phyloP scores from a whole-genome alignment of 495 filamentous ascomycete genomes.

The Penicillium chermesinum region DNA sequence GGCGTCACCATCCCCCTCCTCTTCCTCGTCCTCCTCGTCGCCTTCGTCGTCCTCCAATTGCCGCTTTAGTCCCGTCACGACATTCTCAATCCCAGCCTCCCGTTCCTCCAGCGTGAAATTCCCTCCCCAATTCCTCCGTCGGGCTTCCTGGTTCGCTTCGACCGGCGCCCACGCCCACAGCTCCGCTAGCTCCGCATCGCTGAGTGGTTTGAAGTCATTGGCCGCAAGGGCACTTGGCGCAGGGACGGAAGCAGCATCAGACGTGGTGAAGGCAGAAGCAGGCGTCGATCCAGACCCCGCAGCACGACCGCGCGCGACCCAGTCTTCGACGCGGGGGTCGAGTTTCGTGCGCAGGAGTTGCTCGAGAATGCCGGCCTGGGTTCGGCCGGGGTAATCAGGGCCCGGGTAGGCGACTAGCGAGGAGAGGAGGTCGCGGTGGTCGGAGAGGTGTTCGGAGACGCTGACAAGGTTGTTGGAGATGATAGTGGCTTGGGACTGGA shows the following conservation, averaged over 20 bases:
- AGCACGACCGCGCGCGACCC: constrained; percentile 58
- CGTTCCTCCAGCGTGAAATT: constrained; percentile 67
- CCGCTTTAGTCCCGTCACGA: constrained; percentile 62
- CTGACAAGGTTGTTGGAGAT: constrained; percentile 58
- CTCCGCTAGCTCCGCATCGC: constrained; percentile 35
- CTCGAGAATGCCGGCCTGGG: constrained; percentile 57
- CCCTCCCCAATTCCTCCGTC: constrained; percentile 50
- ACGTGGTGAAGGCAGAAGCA: not conserved
- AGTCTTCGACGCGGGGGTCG: constrained; percentile 67
- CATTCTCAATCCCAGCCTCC: constrained; percentile 60
- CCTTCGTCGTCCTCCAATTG: constrained; percentile 52
- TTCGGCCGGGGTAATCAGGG: constrained; percentile 68
- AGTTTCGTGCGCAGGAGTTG: constrained; percentile 74
- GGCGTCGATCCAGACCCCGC: constrained; percentile 25
- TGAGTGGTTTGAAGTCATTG: constrained; percentile 24
- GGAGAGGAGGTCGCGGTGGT: constrained; percentile 55
- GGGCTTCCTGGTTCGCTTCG: constrained; percentile 46
- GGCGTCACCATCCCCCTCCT: constrained; percentile 31
- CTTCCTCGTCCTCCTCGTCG: constrained; percentile 49
- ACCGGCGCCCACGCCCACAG: constrained; percentile 49
- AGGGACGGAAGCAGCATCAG: constrained; percentile 2
- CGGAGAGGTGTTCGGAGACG: constrained; percentile 53
- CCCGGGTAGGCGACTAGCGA: constrained; percentile 65
- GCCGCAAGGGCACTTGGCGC: not conserved
- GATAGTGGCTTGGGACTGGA: constrained; percentile 62